phyloP scores from a whole-genome alignment of 306 rosid species.

The Corylus avellana region DNA sequence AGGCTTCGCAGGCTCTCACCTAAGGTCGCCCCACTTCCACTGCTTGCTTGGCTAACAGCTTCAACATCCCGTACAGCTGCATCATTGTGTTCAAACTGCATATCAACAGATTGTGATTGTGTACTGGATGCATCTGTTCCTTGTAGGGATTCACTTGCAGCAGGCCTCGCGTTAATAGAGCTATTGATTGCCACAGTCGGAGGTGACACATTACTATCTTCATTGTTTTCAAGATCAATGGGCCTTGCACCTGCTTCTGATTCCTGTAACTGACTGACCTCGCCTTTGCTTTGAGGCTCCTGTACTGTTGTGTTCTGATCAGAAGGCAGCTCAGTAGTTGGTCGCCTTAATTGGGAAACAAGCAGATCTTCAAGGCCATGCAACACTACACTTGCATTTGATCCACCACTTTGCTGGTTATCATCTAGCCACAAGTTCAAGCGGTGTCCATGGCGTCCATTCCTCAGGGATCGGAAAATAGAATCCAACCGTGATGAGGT shows the following conservation, averaged over 20 bases:
- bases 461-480: slow-evolving; percentile 83
- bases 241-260: slow-evolving; percentile 50
- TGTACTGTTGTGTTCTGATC: slow-evolving; percentile 44
- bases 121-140: slow-evolving; percentile 43
- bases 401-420: slow-evolving; percentile 74
- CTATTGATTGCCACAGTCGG: slow-evolving; percentile 35
- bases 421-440: slow-evolving; percentile 81
- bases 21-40: slow-evolving; percentile 97
- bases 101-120: slow-evolving; percentile 68
- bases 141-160: slow-evolving; percentile 51
- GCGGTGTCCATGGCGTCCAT: slow-evolving; percentile 94
- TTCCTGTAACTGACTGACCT: slow-evolving; percentile 48
- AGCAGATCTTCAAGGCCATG: slow-evolving; percentile 93
- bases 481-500: slow-evolving; percentile 72
- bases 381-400: slow-evolving; percentile 60
- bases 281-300: slow-evolving; percentile 50
- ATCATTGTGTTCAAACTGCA: slow-evolving; percentile 88
- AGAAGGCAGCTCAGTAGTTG: slow-evolving; percentile 59
- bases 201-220: slow-evolving; percentile 36
- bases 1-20: slow-evolving; percentile 98
- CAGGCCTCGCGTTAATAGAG: slow-evolving; percentile 41
- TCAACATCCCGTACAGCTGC: slow-evolving; percentile 80
- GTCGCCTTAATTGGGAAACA: slow-evolving; percentile 83
- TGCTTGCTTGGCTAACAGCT: slow-evolving; percentile 97
- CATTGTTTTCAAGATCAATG: slow-evolving; percentile 55